phyloP scores from a whole-genome alignment of 257 asterid species.

The Solanum rostratum region DNA sequence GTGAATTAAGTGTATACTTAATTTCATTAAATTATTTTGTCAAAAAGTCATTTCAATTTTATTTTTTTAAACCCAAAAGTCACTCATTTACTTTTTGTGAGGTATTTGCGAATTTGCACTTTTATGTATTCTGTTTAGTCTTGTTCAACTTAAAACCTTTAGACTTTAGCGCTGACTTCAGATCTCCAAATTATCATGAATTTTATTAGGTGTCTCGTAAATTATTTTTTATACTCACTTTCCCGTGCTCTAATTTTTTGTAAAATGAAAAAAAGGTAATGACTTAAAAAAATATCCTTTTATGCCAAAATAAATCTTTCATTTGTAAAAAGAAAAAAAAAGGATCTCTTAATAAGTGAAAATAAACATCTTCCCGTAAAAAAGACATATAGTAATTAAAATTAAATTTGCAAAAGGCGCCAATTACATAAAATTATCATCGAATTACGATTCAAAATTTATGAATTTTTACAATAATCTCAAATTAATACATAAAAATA shows the following conservation, averaged over 20 bases:
- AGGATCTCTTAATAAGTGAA: no score
- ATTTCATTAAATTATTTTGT: neutral
- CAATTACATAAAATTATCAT: neutral
- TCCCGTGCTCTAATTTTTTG: no score
- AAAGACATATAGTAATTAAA: no score
- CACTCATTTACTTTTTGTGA: neutral
- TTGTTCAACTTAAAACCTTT: no score
- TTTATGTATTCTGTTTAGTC: neutral
- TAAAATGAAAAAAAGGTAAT: no score
- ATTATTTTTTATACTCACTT: no score
- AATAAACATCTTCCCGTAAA: no score
- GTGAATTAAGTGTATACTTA: neutral
- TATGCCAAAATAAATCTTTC: no score
- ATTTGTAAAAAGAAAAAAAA: no score
- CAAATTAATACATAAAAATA: neutral
- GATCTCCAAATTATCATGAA: neutral
- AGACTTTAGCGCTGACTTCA: neutral
- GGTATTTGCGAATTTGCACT: neutral
- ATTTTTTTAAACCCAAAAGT: neutral
- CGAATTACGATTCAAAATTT: rapidly evolving
- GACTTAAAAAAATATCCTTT: no score
- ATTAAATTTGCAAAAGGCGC: no score
- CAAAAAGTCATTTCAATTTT: neutral
- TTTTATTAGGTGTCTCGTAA: neutral
- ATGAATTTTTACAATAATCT: neutral